These are phyloP conservation scores for Xerocomus potaroensis DNA, from an alignment of 768 basidiomycete genomes.

Conservation along the genomic window DNA sequence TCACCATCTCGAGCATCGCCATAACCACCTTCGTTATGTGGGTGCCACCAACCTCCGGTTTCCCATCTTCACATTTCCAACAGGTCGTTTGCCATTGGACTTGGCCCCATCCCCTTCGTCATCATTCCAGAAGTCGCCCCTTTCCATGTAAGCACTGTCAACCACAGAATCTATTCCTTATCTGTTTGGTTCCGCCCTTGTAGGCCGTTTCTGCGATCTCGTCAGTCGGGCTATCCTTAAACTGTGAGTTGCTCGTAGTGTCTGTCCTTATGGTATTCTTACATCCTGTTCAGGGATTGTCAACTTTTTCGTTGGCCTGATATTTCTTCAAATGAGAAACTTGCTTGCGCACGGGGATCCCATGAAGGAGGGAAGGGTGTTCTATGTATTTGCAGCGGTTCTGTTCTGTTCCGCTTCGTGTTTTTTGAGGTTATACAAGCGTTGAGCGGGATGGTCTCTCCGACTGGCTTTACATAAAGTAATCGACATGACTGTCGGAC, in stretches of 20 bases:
- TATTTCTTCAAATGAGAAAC: constrained; percentile 83
- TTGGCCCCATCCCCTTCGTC: constrained; percentile 92
- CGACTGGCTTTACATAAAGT: constrained; percentile 23
- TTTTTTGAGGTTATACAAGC: constrained; percentile 27
- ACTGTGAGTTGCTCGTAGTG: constrained; percentile 45
- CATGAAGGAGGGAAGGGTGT: constrained; percentile 78
- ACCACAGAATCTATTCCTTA: neutral
- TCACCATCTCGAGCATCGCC: constrained; percentile 62
- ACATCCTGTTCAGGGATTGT: constrained; percentile 55
- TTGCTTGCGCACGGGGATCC: constrained; percentile 56
- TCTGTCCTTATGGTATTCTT: neutral
- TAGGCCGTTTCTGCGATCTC: constrained; percentile 81
- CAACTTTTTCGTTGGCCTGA: constrained; percentile 81
- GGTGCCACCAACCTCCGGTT: constrained; percentile 20
- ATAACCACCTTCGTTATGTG: constrained; percentile 82
- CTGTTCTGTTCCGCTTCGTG: constrained; percentile 32
- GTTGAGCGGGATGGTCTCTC: constrained; percentile 5
- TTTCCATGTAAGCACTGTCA: constrained; percentile 49
- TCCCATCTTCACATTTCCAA: constrained; percentile 2
- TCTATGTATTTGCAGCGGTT: constrained; percentile 73
- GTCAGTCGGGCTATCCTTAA: constrained; percentile 67
- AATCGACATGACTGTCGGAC: constrained; percentile 1
- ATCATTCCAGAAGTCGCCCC: constrained; percentile 90
- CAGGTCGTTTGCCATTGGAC: constrained; percentile 84
- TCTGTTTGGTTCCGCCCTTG: neutral